phyloP scores from a whole-genome alignment of 176 grass and related monocot genomes.

The Ensete ventricosum region DNA sequence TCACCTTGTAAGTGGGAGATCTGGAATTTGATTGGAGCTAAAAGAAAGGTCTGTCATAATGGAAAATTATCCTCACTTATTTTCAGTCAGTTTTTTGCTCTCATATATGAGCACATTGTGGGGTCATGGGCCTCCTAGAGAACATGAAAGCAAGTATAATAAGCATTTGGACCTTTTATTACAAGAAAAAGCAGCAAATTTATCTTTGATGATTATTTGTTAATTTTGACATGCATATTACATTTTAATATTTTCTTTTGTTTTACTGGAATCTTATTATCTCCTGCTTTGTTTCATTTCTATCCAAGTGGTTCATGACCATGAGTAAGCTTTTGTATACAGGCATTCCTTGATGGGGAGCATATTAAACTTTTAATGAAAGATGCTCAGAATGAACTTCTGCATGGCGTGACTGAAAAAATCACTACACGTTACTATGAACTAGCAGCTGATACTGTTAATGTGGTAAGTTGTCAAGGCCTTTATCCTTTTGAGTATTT shows the following conservation, averaged over 20 bases:
- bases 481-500: slow-evolving; percentile 8
- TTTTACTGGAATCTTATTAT: not conserved
- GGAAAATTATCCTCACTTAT: no score
- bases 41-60: no score
- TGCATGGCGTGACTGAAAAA: slow-evolving; percentile 47
- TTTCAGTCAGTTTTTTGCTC: no score
- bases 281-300: not conserved
- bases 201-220: not conserved
- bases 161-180: no score
- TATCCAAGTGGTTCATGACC: slow-evolving; percentile 7
- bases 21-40: no score
- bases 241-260: not conserved
- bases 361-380: slow-evolving; percentile 44
- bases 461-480: slow-evolving; percentile 58
- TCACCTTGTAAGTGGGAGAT: no score
- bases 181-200: no score
- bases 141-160: no score
- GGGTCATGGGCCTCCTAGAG: no score
- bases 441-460: slow-evolving; percentile 75
- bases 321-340: slow-evolving; percentile 1
- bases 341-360: slow-evolving; percentile 86
- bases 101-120: no score
- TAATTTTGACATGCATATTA: not conserved
- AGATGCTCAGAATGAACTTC: slow-evolving; percentile 56
- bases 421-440: slow-evolving; percentile 85